Evolutionary conservation across 2,329 filamentous ascomycete genomes (phyloP).

Genomic region (Chrysoporthe puriensis): DNA sequence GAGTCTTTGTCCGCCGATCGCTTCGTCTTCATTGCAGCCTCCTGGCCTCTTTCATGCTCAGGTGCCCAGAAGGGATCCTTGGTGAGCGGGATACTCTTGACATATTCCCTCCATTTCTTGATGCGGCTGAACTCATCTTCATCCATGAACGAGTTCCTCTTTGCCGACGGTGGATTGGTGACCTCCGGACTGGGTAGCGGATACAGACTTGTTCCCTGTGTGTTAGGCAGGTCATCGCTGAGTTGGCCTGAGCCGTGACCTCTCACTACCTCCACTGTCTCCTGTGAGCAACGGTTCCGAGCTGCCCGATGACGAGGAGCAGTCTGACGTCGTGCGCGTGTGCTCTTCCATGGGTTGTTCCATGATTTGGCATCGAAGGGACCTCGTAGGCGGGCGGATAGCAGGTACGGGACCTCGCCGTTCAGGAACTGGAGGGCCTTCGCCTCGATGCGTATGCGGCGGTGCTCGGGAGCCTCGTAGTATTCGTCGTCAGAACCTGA

Average conservation of each 20-base stretch:
- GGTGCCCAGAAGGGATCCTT: constrained; percentile 28
- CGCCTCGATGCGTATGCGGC: constrained; percentile 59
- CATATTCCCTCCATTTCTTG: constrained; percentile 26
- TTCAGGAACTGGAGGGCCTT: constrained; percentile 62
- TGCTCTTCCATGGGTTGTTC: constrained; percentile 56
- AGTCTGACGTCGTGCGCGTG: constrained; percentile 25
- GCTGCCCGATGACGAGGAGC: not conserved
- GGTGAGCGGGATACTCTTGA: constrained; percentile 18
- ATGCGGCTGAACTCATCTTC: constrained; percentile 23
- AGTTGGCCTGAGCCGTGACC: constrained; percentile 5
- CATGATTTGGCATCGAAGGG: constrained; percentile 60
- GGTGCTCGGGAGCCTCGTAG: constrained; percentile 49
- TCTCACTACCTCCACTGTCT: not conserved
- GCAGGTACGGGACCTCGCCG: constrained; percentile 58
- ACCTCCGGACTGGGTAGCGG: constrained; percentile 35
- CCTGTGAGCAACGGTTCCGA: constrained; percentile 34
- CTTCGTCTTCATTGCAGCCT: constrained; percentile 13
- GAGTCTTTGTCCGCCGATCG: constrained; percentile 20
- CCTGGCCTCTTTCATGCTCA: constrained; percentile 1
- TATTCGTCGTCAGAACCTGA: constrained; percentile 62
- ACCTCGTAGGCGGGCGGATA: constrained; percentile 64
- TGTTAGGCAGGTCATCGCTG: constrained; percentile 15
- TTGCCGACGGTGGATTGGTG: constrained; percentile 31
- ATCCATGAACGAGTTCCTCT: constrained; percentile 31
- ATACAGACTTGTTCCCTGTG: constrained; percentile 27